Percentiles rank a stretch among this genome's conserved stretches.
phyloP scores from a whole-genome alignment of 805 yeast species.

The Spencermartinsiella europaea region DNA sequence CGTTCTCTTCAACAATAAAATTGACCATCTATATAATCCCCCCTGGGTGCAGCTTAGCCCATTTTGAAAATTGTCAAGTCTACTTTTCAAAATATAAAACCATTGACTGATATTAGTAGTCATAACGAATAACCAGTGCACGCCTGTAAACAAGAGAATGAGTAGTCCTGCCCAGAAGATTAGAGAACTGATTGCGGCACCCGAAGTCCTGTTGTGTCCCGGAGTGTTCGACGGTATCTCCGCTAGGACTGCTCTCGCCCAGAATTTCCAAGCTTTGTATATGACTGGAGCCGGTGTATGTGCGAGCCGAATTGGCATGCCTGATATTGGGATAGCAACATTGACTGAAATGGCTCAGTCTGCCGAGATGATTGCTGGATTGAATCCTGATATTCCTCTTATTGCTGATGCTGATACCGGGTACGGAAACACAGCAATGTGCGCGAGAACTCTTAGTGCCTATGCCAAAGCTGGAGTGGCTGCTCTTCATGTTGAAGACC shows the following conservation, averaged over 20 bases:
- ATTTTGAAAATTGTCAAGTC: too few species aligned
- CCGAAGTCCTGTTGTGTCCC: constrained; percentile 9
- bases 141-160: too few species aligned
- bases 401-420: constrained; percentile 14
- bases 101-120: too few species aligned
- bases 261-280: constrained; percentile 6
- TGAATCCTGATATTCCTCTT: constrained; percentile 4
- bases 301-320: constrained; percentile 6
- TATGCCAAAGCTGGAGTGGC: constrained; percentile 11
- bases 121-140: too few species aligned
- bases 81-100: too few species aligned
- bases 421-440: constrained; percentile 11
- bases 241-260: neutral
- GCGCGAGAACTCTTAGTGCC: constrained; percentile 9
- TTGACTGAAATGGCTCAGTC: constrained; percentile 8
- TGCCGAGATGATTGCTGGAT: constrained; percentile 8
- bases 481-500: constrained; percentile 14
- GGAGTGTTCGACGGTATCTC: constrained; percentile 11
- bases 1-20: too few species aligned
- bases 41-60: too few species aligned
- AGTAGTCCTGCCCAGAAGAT: constrained; percentile 2
- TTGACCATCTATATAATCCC: too few species aligned
- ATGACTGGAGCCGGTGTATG: constrained; percentile 11
- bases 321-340: constrained; percentile 7
- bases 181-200: constrained; percentile 2